Evolutionary conservation across 148 eudicot species (phyloP), one percentile per base, ranked within the genome.

Genomic region (Vaccinium macrocarpon): DNA sequence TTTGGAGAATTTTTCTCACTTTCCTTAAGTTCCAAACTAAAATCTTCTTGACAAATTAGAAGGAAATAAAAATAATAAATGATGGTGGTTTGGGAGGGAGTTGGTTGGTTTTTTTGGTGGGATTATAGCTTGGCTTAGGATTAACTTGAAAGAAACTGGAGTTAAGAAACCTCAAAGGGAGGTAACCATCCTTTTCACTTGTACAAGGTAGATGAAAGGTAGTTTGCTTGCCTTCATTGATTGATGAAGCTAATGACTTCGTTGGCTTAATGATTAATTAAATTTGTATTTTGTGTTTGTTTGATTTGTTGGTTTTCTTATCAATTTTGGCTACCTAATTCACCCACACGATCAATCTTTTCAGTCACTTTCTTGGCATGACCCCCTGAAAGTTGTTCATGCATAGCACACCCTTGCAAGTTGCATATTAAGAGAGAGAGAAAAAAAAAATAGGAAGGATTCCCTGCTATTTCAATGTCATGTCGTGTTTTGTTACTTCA

Each of bases 121-220:
- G 8, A 25, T 38, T 19, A 19, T n/a, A 51, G 56, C 77, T 62
- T 86, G 70, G 68, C 82, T 82, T 86, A 46, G 46, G 70, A 82
- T 78, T 38, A 86, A 86, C 88, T 78, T 73, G 71, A 86, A 56
- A 49, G 53, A 29, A 5, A 56, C 46, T 57, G n/a, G n/a, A n/a
- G n/a, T 74, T 29, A 55, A 82, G 77, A 71, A 71, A 71, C 83
- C 85, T 82, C 85, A 70, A 83, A 49, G 85, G 83, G 62, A 51
- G 25, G 32, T 78, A 19, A 6, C 19, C 14, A 35, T 64, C 82
- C 76, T 82, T 83, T 70, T 72, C 79, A 80, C 15, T 55, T 70
- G 50, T 42, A 71, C 15, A 61, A 82, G 87, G 76, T 83, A 32
- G 62, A 81, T 86, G 27, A 73, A 73, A 59, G 83, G 55, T 12